Conservation (phyloP, 2,329 filamentous ascomycete genomes). For the Trichoderma sp. region DNA sequence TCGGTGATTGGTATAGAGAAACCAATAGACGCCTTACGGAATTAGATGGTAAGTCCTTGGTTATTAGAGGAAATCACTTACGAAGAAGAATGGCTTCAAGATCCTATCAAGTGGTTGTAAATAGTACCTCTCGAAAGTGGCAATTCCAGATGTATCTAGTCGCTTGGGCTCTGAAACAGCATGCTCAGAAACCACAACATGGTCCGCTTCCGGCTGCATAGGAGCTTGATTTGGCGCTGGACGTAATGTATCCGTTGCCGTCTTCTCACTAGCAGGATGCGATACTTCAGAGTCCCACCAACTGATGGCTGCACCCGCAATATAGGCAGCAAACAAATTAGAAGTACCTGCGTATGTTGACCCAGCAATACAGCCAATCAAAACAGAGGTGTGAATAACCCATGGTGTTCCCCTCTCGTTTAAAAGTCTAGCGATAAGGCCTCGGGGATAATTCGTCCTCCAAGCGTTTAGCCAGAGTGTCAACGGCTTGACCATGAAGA, state of each 20-base stretch:
- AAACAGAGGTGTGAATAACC: constrained; percentile 44
- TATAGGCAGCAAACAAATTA: constrained; percentile 59
- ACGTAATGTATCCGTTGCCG: neutral
- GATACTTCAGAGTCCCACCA: constrained; percentile 53
- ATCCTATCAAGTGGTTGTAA: constrained; percentile 45
- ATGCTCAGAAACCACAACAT: neutral
- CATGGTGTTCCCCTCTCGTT: constrained; percentile 34
- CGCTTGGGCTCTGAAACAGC: neutral
- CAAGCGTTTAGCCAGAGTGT: constrained; percentile 35
- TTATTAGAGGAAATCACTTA: neutral
- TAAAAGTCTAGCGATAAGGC: constrained; percentile 28
- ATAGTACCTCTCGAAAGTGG: constrained; percentile 29
- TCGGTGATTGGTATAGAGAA: constrained; percentile 73
- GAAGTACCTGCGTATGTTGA: constrained; percentile 61
- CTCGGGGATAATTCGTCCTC: constrained; percentile 26
- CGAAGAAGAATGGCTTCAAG: constrained; percentile 72
- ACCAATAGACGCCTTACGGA: constrained; percentile 53
- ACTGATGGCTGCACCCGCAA: constrained; percentile 55
- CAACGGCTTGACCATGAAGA: constrained; percentile 42
- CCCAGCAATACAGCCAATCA: constrained; percentile 48
- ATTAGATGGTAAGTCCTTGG: neutral
- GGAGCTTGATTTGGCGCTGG: neutral
- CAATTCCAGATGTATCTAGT: constrained; percentile 32
- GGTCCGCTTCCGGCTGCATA: neutral
- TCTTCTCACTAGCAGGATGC: constrained; percentile 21